A percentile compares a stretch with the other conserved stretches of the same genome.
Evolutionary conservation across 306 rosid species (phyloP).

Genomic region (Ormosia semicastrata): DNA sequence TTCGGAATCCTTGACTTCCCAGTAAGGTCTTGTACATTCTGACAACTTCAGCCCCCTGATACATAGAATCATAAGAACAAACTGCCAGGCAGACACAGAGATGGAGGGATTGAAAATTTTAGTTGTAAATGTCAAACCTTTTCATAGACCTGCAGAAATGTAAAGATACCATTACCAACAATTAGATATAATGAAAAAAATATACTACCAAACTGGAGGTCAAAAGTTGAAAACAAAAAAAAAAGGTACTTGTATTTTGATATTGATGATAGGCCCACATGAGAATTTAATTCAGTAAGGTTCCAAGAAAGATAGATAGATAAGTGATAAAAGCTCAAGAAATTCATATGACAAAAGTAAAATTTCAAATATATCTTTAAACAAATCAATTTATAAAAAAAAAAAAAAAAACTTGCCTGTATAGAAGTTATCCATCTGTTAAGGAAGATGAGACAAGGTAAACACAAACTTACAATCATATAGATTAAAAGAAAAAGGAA

Average conservation of each 20-base stretch:
- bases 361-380: constrained; percentile 10
- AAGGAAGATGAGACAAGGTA: constrained; percentile 23
- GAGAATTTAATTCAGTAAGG: constrained; percentile 39
- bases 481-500: not conserved
- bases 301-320: constrained; percentile 36
- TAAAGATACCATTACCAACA: constrained; percentile 21
- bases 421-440: constrained; percentile 99
- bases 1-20: constrained; percentile 88
- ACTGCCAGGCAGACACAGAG: constrained; percentile 7
- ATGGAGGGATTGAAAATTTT: constrained; percentile 28
- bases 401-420: constrained; percentile 64
- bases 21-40: constrained; percentile 96
- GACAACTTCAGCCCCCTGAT: constrained; percentile 98
- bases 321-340: constrained; percentile 33
- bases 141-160: constrained; percentile 84
- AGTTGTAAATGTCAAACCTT: constrained; percentile 59
- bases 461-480: constrained; percentile 31
- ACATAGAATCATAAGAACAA: constrained; percentile 40
- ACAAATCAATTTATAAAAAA: constrained; percentile 12
- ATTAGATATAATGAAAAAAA: constrained; percentile 30
- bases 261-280: constrained; percentile 46
- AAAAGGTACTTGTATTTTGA: constrained; percentile 71
- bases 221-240: not conserved
- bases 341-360: not conserved
- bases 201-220: constrained; percentile 1